Evolutionary conservation across 441 rosid species (phyloP), one percentile per base, ranked within the genome.

Genomic region (Heliophila coronopifolia): DNA sequence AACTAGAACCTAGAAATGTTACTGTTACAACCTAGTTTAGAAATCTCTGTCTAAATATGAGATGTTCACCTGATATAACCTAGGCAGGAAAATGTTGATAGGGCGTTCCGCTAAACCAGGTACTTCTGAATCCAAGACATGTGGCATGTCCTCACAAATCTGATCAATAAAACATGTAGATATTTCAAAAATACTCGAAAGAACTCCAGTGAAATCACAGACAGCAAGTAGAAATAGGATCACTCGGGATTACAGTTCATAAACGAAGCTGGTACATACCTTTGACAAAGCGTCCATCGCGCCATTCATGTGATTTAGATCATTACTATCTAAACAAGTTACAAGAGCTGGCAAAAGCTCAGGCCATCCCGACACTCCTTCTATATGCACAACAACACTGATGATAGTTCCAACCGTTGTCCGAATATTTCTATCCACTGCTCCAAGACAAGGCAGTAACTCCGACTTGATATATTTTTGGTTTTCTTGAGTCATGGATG

Each of bases 231-330:
- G 18, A 31, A 35, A 23, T 23, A 48, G 8, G 6, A n/a, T n/a
- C n/a, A n/a, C n/a, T n/a, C n/a, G n/a, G n/a, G n/a, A n/a, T n/a
- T n/a, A n/a, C 7, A 25, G 46, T 12, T 7, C 19, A 38, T n/a
- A n/a, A n/a, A n/a, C n/a, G n/a, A n/a, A n/a, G n/a, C n/a, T n/a
- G n/a, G n/a, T n/a, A n/a, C n/a, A n/a, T 20, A 94, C 99, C 99
- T 94, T 94, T 19, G 95, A 90, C 72, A 90, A 72, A n/a, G 99
- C 95, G 77, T 94, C 99, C 95, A 94, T 86, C 0, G 99, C 96
- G 50, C 99, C 98, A 67, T 94, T 96, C 96, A 86, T 90, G 58
- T 84, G 96, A 81, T 90, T 77, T 1, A 71, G 55, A 40, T 84
- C 92, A 73, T 86, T 81, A 70, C 99, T 81, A 45, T 94, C 97